These are phyloP conservation scores for Lactarius tabidus DNA, from an alignment of 768 basidiomycete genomes.

Conservation along the genomic window DNA sequence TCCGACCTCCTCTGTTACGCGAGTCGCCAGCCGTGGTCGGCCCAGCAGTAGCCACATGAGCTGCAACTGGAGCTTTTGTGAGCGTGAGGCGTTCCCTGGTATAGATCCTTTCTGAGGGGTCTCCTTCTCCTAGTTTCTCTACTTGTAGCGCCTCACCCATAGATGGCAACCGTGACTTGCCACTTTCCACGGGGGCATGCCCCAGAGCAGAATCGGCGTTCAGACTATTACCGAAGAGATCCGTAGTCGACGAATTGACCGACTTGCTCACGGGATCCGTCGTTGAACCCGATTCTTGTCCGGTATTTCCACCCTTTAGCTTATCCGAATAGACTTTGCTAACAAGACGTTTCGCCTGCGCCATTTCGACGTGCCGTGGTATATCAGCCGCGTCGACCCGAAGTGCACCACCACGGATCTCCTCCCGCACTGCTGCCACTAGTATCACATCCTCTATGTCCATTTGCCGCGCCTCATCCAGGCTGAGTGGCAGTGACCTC, in stretches of 20 bases:
- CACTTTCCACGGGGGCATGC: background rate
- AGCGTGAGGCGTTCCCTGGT: background rate
- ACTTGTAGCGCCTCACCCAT: background rate
- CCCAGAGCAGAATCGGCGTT: background rate
- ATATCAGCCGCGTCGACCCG: background rate
- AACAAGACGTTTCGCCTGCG: background rate
- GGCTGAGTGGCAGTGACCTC: background rate
- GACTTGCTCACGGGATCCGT: background rate
- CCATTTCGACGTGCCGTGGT: background rate
- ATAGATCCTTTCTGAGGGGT: background rate
- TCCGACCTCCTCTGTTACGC: constrained; percentile 5
- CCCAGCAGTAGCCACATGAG: background rate
- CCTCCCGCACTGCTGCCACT: constrained; percentile 14
- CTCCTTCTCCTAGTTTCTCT: background rate
- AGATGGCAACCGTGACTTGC: background rate
- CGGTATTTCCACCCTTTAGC: background rate
- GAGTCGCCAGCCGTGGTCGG: constrained; percentile 1
- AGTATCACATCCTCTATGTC: constrained; percentile 15
- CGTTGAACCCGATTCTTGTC: background rate
- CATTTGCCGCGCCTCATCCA: constrained; percentile 16
- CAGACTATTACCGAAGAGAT: background rate
- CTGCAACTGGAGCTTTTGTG: background rate
- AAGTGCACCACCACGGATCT: background rate
- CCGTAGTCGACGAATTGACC: constrained; percentile 3
- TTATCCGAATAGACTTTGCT: background rate